Evolutionary conservation across 225 moss, liverwort and hornwort genomes (phyloP), one percentile per base, ranked within the genome.

Genomic region (Ulota crispa): DNA sequence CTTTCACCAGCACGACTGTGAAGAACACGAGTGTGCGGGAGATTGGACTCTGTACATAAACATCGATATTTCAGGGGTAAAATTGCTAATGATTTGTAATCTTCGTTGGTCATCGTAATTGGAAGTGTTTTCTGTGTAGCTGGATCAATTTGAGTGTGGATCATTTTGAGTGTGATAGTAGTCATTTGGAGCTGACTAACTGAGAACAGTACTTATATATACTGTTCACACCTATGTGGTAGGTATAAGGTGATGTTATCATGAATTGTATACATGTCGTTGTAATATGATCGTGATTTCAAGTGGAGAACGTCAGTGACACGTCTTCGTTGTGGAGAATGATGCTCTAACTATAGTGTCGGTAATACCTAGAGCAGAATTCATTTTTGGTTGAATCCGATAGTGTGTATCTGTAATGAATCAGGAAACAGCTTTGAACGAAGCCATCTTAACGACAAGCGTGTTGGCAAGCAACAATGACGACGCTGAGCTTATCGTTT

Each of bases 351-450:
- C 52, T 59, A 20, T 18, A 10, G 18, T 37, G 28, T 65, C 0
- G 18, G 6, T 21, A 11, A 32, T 11, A 5, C 14, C 53, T 26
- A 6, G 20, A 72, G 16, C 24, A 39, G 34, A 28, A 16, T 10
- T 65, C 13, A 37, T 67, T 19, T 20, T 5, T 16, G 10, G n/a
- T 54, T 61, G 23, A 70, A 60, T 59, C 16, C 9, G 12, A 65
- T 41, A 1, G 28, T 60, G 42, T 70, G 24, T 65, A 56, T 64
- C 6, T 81, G 75, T 71, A 77, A 31, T 45, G 52, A 67, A n/a
- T 63, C 83, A 96, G 96, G 94, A 94, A 4, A 84, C 84, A 77
- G 98, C 96, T 14, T 80, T 96, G 90, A 99, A 99, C 57, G 98
- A 96, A 85, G 89, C 94, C 8, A 84, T 92, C 43, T 37, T 94